phyloP scores from a whole-genome alignment of 1,284 basidiomycete species.

The Phenoliferia sp. region DNA sequence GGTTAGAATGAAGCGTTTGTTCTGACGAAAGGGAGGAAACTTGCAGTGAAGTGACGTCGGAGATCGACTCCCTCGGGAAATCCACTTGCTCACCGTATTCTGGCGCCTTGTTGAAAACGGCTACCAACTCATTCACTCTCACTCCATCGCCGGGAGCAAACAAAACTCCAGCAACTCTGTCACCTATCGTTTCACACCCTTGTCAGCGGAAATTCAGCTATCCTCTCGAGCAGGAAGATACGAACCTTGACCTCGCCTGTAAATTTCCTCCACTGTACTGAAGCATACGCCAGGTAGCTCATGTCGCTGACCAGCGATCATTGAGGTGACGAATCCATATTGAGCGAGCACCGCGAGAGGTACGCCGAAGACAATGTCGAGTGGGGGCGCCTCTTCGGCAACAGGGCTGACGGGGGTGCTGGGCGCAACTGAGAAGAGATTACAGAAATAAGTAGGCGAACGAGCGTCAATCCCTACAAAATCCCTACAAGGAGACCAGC shows the following conservation, averaged over 20 bases:
- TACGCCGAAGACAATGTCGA: conserved; percentile 35
- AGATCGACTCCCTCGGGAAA: conserved; percentile 53
- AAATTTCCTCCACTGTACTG: conserved; percentile 43
- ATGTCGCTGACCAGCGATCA: conserved; percentile 43
- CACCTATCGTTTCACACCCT: too few species aligned
- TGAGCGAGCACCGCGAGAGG: conserved; percentile 35
- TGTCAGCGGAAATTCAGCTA: too few species aligned
- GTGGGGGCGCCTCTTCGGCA: not conserved
- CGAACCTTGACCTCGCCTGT: conserved; percentile 39
- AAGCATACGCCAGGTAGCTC: conserved; percentile 42
- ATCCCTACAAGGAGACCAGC: not conserved
- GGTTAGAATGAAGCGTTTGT: not conserved
- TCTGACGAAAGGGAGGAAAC: not conserved
- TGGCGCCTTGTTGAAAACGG: conserved; percentile 39
- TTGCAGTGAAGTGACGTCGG: conserved; percentile 56
- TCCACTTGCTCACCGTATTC: conserved; percentile 42
- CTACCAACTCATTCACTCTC: conserved; percentile 39
- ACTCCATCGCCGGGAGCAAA: too few species aligned
- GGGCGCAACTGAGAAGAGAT: not conserved
- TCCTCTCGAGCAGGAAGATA: not conserved
- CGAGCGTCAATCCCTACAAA: not conserved
- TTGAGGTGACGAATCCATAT: conserved; percentile 39
- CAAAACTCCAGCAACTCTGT: too few species aligned
- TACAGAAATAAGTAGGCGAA: not conserved
- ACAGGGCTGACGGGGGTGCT: conserved; percentile 1